A percentile compares a stretch with the other conserved stretches of the same genome.
phyloP scores from a whole-genome alignment of 768 basidiomycete genomes.

The Neoboletus magnificus region DNA sequence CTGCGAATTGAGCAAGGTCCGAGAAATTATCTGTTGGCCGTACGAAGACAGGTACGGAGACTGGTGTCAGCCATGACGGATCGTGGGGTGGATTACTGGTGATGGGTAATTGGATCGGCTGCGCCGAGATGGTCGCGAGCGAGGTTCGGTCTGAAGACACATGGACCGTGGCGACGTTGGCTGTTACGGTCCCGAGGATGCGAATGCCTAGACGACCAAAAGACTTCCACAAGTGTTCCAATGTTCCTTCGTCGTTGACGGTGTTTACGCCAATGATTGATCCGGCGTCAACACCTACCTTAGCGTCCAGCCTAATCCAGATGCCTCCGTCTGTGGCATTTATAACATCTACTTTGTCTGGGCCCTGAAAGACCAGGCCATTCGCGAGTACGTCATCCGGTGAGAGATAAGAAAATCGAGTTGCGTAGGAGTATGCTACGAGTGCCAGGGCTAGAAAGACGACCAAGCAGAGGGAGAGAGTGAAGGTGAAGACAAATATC shows the following conservation, averaged over 20 bases:
- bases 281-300: constrained; percentile 68
- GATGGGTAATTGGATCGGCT: constrained; percentile 57
- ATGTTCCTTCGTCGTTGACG: constrained; percentile 40
- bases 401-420: constrained; percentile 49
- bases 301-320: constrained; percentile 55
- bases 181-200: constrained; percentile 52
- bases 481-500: constrained; percentile 51
- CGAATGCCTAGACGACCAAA: constrained; percentile 67
- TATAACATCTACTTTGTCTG: constrained; percentile 58
- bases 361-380: constrained; percentile 56
- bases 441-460: constrained; percentile 43
- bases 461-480: constrained; percentile 49
- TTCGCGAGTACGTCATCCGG: constrained; percentile 57
- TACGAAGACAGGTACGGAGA: constrained; percentile 51
- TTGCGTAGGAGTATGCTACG: constrained; percentile 65
- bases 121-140: constrained; percentile 47
- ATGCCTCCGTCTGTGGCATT: constrained; percentile 61
- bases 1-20: constrained; percentile 47
- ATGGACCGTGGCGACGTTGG: constrained; percentile 49
- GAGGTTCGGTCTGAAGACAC: constrained; percentile 41
- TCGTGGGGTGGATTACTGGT: constrained; percentile 34
- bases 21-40: constrained; percentile 52
- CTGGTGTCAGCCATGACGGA: constrained; percentile 53
- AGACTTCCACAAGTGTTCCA: constrained; percentile 56
- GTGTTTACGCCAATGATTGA: constrained; percentile 53